Evolutionary conservation across 2,329 filamentous ascomycete species (phyloP), one percentile per base, ranked within the genome.

Genomic region (Apiospora sp.): DNA sequence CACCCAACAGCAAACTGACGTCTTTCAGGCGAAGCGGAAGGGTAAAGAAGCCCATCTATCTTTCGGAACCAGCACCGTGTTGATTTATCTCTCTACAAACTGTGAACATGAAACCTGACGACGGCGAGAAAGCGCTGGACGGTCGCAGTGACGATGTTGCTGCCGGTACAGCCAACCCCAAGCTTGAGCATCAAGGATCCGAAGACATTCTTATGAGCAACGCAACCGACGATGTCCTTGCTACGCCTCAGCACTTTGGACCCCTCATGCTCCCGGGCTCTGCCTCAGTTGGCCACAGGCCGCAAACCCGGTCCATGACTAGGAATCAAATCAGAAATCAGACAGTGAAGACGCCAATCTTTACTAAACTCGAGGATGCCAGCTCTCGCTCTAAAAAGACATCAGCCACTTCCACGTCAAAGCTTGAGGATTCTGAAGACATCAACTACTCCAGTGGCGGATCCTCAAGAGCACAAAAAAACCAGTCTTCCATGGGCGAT

Each of bases 301-400:
- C 58, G 58, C 58, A 64, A 37, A 64, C 58, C 34, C 30, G 58
- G 14, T 64, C 58, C 58, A 64, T 64, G 58, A 64, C 58, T 41
- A 64, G 54, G 27, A 61, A 24, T 34, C 54, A 64, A n/a, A 41
- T 41, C 37, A 41, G 7, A 10, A 41, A 8, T 7, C 37, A 41
- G 37, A 41, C 37, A 41, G 37, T 41, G 7, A 41, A 41, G 37
- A 34, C 30, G 4, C 30, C 54, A 30, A 61, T 37, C 54, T 37
- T 37, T 13, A 16, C 54, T 37, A 30, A 16, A 61, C 54, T 37
- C 54, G 16, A 61, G 54, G 16, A 10, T 64, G 34, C 34, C 30
- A 37, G 34, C n/a, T 64, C 58, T 64, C 58, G 58, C 3, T 34
- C 58, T 13, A 41, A 64, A 8, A 22, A 12, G 7, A 4, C 7